Evolutionary conservation across 2,329 filamentous ascomycete genomes (phyloP), one percentile per base, ranked within the genome.

Genomic region (Cladorrhinum sp.): DNA sequence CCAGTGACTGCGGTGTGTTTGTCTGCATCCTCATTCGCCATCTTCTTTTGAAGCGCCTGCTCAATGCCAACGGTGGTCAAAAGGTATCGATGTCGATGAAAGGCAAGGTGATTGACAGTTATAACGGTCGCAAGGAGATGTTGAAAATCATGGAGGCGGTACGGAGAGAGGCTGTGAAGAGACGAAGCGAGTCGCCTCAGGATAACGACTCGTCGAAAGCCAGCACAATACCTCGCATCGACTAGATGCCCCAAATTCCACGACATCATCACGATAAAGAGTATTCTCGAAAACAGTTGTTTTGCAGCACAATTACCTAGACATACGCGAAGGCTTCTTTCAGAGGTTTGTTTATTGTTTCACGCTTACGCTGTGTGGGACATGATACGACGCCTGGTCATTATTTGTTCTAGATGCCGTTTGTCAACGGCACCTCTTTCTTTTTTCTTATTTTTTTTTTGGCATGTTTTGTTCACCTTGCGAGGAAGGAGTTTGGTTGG

Each of bases 21-120:
- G 95, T 99, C 2, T 98, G 95, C 74, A 84, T 98, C 66, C 83
- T 93, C 64, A 99, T 99, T 93, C 87, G 92, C 53, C 90, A 97
- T 76, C 78, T 99, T n/a, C 82, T 99, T 18, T 80, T 97, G 55
- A 93, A 92, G 75, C 82, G 91, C 60, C 80, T 99, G 23, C 78
- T 99, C 60, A 85, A 83, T 66, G 92, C 91, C 8, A 89, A 92
- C 70, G 87, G 90, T 2, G 85, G 85, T 64, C 87, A 93, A 73
- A 96, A 96, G 77, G 89, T 98, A 12, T 93, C 87, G 64, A 98
- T 99, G 95, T 95, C 90, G 70, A 89, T 98, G 84, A 86, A 84
- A 4, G 91, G 90, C 23, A 92, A 92, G 72, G 84, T 89, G 70
- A 87, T 98, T 55, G 91, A 97, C 76, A 91, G 92, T 3, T 77